These are phyloP conservation scores for Nannochloropsis salina DNA, from an alignment of 108 stramenopile species.

Conservation along the genomic window DNA sequence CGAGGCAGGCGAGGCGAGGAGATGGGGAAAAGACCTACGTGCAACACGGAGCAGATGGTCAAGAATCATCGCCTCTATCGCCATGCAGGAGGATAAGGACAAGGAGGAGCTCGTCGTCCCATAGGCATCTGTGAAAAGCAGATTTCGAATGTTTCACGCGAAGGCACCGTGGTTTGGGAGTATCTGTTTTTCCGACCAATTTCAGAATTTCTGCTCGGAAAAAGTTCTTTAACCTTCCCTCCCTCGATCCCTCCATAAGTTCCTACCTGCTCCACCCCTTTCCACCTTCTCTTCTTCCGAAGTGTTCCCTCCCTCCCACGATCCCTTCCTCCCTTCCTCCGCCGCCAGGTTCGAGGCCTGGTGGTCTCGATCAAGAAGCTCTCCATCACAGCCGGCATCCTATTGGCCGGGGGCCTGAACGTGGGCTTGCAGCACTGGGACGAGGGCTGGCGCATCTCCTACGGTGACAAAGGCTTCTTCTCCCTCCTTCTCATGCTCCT, in stretches of 20 bases:
- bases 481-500: slow-evolving; percentile 37
- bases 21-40: neutral
- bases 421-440: slow-evolving; percentile 36
- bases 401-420: neutral
- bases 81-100: neutral
- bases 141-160: too few relatives aligned
- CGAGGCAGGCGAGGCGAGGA: neutral
- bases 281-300: neutral
- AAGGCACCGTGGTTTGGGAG: too few relatives aligned
- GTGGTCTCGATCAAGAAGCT: slow-evolving; percentile 45
- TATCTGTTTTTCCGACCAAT: neutral
- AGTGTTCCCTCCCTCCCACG: neutral
- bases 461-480: slow-evolving; percentile 27
- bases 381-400: slow-evolving; percentile 49
- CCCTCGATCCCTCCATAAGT: neutral
- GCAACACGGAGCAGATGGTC: neutral
- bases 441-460: slow-evolving; percentile 28
- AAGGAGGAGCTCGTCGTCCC: too few relatives aligned
- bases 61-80: neutral
- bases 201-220: slow-evolving; percentile 44
- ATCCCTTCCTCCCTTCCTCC: neutral
- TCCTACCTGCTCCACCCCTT: neutral
- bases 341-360: neutral
- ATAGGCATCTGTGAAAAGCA: too few relatives aligned
- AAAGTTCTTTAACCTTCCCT: slow-evolving; percentile 25